Evolutionary conservation across 805 yeast genomes (phyloP).

Genomic region (Candida oleophila): DNA sequence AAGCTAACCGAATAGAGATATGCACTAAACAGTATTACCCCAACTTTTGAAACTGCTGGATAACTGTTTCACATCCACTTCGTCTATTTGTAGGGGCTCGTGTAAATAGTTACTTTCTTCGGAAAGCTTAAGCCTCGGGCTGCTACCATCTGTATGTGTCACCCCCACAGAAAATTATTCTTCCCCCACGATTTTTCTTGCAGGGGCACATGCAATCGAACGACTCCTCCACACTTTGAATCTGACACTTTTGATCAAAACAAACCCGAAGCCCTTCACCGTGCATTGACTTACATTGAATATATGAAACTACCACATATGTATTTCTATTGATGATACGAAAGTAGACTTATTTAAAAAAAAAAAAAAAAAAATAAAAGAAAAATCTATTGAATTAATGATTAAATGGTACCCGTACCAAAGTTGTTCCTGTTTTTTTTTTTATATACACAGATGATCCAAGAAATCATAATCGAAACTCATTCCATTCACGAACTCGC

Average conservation of each 20-base stretch:
- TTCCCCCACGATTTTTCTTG: not conserved
- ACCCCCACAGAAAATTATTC: too few species aligned
- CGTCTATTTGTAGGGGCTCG: not conserved
- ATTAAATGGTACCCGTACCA: not conserved
- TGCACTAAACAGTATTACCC: not conserved
- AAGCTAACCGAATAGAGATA: too few species aligned
- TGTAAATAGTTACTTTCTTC: not conserved
- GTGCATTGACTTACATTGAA: too few species aligned
- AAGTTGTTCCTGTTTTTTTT: slow-evolving; percentile 8
- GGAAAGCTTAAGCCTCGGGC: not conserved
- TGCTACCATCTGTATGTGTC: not conserved
- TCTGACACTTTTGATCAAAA: not conserved
- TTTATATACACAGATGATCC: slow-evolving; percentile 32
- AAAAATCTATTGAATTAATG: not conserved
- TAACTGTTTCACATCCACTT: not conserved
- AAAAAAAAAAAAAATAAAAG: not conserved
- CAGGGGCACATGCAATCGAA: not conserved
- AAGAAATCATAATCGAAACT: slow-evolving; percentile 43
- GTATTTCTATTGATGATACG: not conserved
- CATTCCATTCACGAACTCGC: slow-evolving; percentile 46
- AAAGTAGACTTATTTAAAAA: not conserved
- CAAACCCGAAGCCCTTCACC: not conserved
- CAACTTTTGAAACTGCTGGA: too few species aligned
- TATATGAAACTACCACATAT: not conserved
- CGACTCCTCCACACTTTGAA: not conserved